Evolutionary conservation across 345 rosid genomes (phyloP).

Genomic region (Ricinus communis): DNA sequence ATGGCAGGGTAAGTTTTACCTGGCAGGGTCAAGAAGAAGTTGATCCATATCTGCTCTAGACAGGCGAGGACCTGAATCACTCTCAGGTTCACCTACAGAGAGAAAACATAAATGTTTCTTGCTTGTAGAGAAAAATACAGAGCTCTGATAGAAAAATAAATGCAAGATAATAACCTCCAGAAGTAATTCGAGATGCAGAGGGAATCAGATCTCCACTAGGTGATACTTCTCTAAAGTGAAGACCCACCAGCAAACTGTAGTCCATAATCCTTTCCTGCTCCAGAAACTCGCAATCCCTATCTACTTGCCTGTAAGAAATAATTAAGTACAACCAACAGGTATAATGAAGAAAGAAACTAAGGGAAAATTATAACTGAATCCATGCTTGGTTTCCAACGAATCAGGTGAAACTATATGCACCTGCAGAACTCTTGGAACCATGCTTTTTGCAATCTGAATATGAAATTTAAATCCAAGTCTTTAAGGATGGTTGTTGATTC

Average conservation of each 20-base stretch:
- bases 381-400: not conserved
- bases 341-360: not conserved
- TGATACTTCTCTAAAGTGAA: constrained; percentile 78
- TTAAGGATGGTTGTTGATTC: constrained; percentile 78
- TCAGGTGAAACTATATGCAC: too few relatives aligned
- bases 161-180: constrained; percentile 8
- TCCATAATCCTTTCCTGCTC: constrained; percentile 98
- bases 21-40: constrained; percentile 50
- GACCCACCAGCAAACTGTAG: constrained; percentile 89
- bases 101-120: not conserved
- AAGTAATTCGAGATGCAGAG: constrained; percentile 45
- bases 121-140: not conserved
- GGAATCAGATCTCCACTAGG: constrained; percentile 69
- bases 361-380: not conserved
- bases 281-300: constrained; percentile 86
- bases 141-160: not conserved
- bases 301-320: constrained; percentile 65
- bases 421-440: constrained; percentile 87
- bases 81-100: constrained; percentile 31
- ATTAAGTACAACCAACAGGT: constrained; percentile 4
- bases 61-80: constrained; percentile 37
- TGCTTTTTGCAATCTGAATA: constrained; percentile 72
- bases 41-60: constrained; percentile 55
- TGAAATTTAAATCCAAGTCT: constrained; percentile 86
- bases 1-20: constrained; percentile 17